Conservation (phyloP, 2,329 filamentous ascomycete species). For the Arthrobotrys sphaeroides region DNA sequence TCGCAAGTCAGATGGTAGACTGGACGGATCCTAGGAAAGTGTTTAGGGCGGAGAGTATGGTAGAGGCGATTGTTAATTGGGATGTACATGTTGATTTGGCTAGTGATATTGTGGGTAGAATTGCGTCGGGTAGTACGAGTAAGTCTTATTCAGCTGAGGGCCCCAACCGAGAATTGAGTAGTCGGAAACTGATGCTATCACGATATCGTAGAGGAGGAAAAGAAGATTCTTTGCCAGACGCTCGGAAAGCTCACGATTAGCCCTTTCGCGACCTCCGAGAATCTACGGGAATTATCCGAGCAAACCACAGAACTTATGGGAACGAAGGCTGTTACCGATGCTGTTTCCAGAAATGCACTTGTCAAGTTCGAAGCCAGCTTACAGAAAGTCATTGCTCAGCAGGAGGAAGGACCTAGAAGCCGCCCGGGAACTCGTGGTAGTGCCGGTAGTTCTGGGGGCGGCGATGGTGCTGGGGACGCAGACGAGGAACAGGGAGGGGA, state of each 20-base stretch:
- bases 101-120: constrained; percentile 76
- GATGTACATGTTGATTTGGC: constrained; percentile 84
- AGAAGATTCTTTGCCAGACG: constrained; percentile 79
- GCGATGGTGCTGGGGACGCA: constrained; percentile 61
- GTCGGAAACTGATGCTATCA: not conserved
- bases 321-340: constrained; percentile 69
- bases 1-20: constrained; percentile 85
- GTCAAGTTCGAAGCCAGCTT: constrained; percentile 75
- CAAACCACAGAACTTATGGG: constrained; percentile 72
- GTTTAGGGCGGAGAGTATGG: constrained; percentile 67
- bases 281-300: constrained; percentile 69
- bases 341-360: constrained; percentile 71
- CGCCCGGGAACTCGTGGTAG: constrained; percentile 62
- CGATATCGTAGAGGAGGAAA: constrained; percentile 75
- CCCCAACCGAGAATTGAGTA: not conserved
- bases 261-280: constrained; percentile 70
- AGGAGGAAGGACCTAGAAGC: constrained; percentile 57
- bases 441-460: constrained; percentile 59
- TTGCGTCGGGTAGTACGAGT: constrained; percentile 73
- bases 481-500: constrained; percentile 54
- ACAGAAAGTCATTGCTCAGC: constrained; percentile 73
- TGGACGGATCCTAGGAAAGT: constrained; percentile 93
- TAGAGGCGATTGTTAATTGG: constrained; percentile 72
- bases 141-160: constrained; percentile 62
- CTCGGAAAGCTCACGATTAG: constrained; percentile 84